Conservation (phyloP, 257 asterid species). For the Avicennia marina region DNA sequence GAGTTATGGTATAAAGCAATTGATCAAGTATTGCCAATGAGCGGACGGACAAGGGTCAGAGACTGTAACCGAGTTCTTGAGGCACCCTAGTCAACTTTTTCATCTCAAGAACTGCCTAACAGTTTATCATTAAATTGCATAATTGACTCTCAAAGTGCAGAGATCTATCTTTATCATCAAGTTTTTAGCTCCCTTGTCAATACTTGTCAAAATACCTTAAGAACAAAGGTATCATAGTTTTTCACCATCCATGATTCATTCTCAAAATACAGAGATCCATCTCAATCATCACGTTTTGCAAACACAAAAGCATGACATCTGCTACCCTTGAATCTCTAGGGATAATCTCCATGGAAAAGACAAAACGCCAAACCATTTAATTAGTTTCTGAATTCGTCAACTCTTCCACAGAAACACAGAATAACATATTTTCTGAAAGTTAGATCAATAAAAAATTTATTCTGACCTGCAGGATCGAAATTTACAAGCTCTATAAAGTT, state of each 20-base stretch:
- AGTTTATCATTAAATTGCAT: too few species aligned
- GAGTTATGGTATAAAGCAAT: too few species aligned
- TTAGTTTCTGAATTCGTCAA: too few species aligned
- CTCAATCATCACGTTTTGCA: conserved; percentile 42
- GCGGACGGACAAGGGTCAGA: too few species aligned
- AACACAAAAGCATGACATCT: conserved; percentile 78
- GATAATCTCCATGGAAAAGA: conserved; percentile 33
- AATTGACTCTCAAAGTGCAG: too few species aligned
- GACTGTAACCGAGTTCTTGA: conserved; percentile 3
- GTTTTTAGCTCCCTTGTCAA: too few species aligned
- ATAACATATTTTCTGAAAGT: neutral
- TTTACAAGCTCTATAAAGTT: neutral
- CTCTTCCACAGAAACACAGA: too few species aligned
- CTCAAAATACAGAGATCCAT: conserved; percentile 40
- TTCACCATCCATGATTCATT: conserved; percentile 78
- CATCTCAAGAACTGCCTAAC: conserved; percentile 39
- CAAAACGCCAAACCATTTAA: too few species aligned
- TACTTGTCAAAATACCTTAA: conserved; percentile 48
- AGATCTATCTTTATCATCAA: too few species aligned
- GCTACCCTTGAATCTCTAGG: conserved; percentile 74
- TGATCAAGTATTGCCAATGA: neutral
- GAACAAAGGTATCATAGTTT: conserved; percentile 52
- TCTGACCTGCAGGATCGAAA: neutral
- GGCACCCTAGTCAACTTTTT: conserved; percentile 48
- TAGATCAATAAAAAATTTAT: neutral